Base-by-base conservation (phyloP, 1,139 yeast genomes). In the Kazachstania sp. region DNA sequence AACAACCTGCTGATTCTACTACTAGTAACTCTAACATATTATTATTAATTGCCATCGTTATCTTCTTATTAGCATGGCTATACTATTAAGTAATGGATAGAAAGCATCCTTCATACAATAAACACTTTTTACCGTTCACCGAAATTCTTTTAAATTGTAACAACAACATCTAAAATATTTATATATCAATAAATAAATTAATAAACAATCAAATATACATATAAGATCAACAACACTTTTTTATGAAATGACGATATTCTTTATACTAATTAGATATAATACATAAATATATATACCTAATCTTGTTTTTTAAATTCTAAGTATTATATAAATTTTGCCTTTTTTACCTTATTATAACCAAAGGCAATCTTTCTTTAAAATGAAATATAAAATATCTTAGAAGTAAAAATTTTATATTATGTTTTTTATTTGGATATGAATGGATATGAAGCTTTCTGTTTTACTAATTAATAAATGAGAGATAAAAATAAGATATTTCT, bases 41-140 rank as follows among this genome's bases (percentile, higher is more conserved):
- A 61, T 73, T 58, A 67, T 72, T 68, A 67, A 72, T 78, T 61
- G 74, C 78, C 58, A 56, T 78, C 46, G 63, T 78, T 57, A 78
- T 81, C 46, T 71, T 78, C 66, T 67, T 78, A 51, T 65, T 77
- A 52, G 81, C 81, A 45, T 77, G 81, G 81, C 69, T 76, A 60
- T 74, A 77, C 52, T 74, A 75, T 58, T 77, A 66, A 44, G 12
- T 18, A 13, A 15, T 18, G n/a, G 38, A 20, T 16, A 20, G 19
- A 20, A 6, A 15, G 4, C 28, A 7, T 9, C 28, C 6, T 23
- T 9, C 28, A 23, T 23, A 23, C 28, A 16, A 30, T 23, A 41
- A 28, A 34, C 28, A 41, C 11, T 23, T 38, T 15, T 15, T 8
- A 23, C 23, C 19, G 5, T 23, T 23, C 8, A n/a, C 35, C 11